Conservation (phyloP, 202 grass and related monocot species). For the Sporobolus alterniflorus region DNA sequence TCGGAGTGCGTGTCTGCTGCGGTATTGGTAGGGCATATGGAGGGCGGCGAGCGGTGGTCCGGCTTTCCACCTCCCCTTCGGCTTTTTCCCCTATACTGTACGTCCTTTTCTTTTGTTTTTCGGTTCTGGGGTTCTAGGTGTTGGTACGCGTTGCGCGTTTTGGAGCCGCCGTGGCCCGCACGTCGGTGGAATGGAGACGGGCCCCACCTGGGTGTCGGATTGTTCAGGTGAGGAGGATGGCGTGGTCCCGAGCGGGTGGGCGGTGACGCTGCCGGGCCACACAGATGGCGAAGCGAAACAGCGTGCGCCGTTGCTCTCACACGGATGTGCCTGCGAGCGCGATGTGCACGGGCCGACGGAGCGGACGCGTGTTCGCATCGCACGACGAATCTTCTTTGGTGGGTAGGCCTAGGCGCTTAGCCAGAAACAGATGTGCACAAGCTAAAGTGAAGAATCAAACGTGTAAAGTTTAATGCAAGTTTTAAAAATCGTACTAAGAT, state of each 20-base stretch:
- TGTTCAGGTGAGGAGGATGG: no score
- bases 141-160: background rate
- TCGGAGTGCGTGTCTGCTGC: background rate
- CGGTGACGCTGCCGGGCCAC: background rate
- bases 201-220: no score
- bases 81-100: no score
- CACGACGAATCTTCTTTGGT: background rate
- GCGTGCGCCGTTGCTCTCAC: background rate
- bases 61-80: no score
- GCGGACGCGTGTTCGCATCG: background rate
- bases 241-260: no score
- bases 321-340: background rate
- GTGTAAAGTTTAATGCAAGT: background rate
- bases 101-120: background rate
- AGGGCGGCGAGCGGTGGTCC: background rate
- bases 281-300: background rate
- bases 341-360: background rate
- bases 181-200: background rate
- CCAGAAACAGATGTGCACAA: background rate
- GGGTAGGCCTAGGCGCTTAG: background rate
- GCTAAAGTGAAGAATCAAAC: background rate
- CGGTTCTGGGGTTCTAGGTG: background rate
- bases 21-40: constrained; percentile 15
- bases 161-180: background rate
- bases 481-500: background rate